Percentiles rank a stretch among this genome's conserved stretches.
These are phyloP conservation scores for Colletotrichum graminicola DNA, from an alignment of 2,329 filamentous ascomycete species.

Conservation along the genomic window DNA sequence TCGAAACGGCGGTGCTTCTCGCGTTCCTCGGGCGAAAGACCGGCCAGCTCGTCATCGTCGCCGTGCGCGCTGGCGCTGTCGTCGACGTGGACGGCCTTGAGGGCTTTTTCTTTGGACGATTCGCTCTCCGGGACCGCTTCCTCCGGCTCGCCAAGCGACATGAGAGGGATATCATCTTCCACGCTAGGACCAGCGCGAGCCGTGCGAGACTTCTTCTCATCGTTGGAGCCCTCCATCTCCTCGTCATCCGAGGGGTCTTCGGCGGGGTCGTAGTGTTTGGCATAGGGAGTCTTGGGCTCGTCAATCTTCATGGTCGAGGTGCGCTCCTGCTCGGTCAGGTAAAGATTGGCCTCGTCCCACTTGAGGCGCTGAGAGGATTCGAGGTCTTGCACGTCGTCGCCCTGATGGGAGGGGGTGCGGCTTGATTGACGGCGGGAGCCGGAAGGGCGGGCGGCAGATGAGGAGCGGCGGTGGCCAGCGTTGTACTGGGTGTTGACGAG, in stretches of 20 bases:
- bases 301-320: conserved; percentile 98
- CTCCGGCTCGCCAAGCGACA: conserved; percentile 94
- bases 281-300: conserved; percentile 98
- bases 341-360: conserved; percentile 99
- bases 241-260: conserved; percentile 88
- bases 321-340: conserved; percentile 95
- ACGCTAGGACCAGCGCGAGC: conserved; percentile 43
- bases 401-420: conserved; percentile 59
- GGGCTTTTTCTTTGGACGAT: conserved; percentile 47
- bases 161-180: conserved; percentile 85
- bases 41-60: conserved; percentile 66
- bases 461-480: conserved; percentile 88
- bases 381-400: conserved; percentile 59
- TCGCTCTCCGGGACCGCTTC: conserved; percentile 70
- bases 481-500: conserved; percentile 96
- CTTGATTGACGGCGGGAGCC: conserved; percentile 80
- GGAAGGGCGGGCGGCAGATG: conserved; percentile 73
- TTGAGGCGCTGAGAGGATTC: conserved; percentile 82
- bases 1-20: conserved; percentile 96
- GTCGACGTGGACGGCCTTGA: conserved; percentile 77
- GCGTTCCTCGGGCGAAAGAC: conserved; percentile 76
- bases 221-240: conserved; percentile 70
- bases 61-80: conserved; percentile 65
- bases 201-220: conserved; percentile 54
- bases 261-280: conserved; percentile 87